Evolutionary conservation across 768 basidiomycete species (phyloP), one percentile per base, ranked within the genome.

Genomic region (Pulveroboletus sp.): DNA sequence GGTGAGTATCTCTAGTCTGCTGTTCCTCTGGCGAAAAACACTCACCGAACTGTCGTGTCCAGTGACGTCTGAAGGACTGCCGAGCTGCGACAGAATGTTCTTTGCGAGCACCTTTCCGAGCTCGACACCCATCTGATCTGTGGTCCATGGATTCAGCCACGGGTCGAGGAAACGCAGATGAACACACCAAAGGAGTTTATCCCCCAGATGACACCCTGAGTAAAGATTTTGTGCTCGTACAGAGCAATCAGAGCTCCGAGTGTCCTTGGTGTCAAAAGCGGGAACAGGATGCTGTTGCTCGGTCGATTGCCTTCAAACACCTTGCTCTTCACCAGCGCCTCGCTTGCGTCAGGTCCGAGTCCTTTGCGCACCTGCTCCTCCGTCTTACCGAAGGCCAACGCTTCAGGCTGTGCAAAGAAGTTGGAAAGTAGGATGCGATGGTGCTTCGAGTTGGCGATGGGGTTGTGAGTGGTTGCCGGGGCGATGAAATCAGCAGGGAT

Each of bases 41-140:
- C 74, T 58, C 54, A 77, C 76, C 58, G 93, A 97, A 61, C 84
- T 85, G 64, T 98, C 96, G 62, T 97, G 96, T 6, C 88, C 89
- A 50, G 73, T 77, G 54, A 93, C 90, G 57, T 93, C 85, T 22
- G 74, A 77, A 9, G 90, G 83, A 50, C 76, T 80, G n/a, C 74
- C 82, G 38, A 98, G 83, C 69, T 96, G 93, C 2, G 82, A 78
- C 43, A 98, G 78, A 61, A 99, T 98, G 60, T 86, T 87, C 82
- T 97, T 98, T 1, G 96, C 96, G 37, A 99, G 81, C 5, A 94
- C 89, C 69, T 98, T 98, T 49, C 94, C 94, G 47, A 98, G 86
- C 70, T 98, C 95, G 57, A 98, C 95, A 67, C 96, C 96, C 94
- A 97, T 96, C 83, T 98, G 96, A 69, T 98, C 92, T 91, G 61